phyloP scores from a whole-genome alignment of 257 asterid genomes.

The Jacaranda mimosifolia region DNA sequence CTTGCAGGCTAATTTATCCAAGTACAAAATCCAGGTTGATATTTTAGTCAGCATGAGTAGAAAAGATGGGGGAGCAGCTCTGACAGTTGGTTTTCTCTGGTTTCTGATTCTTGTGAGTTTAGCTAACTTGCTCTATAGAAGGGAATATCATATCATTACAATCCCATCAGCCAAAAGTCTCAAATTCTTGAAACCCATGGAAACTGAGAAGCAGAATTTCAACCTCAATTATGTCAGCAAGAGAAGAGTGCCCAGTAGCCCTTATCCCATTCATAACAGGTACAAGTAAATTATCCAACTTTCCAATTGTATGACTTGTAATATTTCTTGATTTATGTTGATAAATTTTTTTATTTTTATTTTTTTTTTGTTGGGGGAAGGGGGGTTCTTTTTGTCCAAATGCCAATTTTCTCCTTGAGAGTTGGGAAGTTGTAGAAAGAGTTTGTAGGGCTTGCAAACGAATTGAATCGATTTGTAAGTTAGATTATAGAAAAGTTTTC shows the following conservation, averaged over 20 bases:
- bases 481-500: too few relatives aligned
- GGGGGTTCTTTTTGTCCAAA: not conserved
- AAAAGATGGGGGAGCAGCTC: constrained; percentile 36
- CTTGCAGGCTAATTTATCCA: too few relatives aligned
- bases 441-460: not conserved
- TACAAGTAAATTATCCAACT: constrained; percentile 21
- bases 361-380: too few relatives aligned
- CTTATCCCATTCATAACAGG: constrained; percentile 84
- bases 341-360: not conserved
- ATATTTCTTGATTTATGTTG: too few relatives aligned
- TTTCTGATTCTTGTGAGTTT: constrained; percentile 48
- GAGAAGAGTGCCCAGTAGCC: constrained; percentile 82
- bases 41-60: constrained; percentile 24
- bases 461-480: too few relatives aligned
- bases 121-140: constrained; percentile 32
- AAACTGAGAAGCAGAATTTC: constrained; percentile 36
- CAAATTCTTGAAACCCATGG: constrained; percentile 37
- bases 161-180: constrained; percentile 39
- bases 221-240: constrained; percentile 57
- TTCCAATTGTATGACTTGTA: not conserved
- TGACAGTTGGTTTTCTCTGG: constrained; percentile 53
- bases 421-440: not conserved
- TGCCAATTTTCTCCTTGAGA: not conserved
- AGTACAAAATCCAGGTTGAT: not conserved
- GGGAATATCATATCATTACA: constrained; percentile 13